A percentile compares a stretch with the other conserved stretches of the same genome.
These are phyloP conservation scores for Nadsonia commutata DNA, from an alignment of 1,139 yeast species.

Conservation along the genomic window DNA sequence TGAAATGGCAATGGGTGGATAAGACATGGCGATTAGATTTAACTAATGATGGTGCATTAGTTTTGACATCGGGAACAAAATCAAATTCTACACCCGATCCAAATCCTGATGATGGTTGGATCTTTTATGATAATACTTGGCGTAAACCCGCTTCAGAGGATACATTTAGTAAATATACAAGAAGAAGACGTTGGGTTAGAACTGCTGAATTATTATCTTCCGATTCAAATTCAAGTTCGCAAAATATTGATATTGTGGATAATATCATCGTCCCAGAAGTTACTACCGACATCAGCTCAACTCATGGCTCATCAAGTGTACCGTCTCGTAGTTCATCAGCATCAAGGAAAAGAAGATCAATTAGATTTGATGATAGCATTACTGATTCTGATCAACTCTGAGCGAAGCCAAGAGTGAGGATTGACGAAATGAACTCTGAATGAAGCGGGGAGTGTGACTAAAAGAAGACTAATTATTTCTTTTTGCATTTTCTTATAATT, in stretches of 20 bases:
- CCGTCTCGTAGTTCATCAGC: background rate
- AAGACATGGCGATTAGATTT: conserved; percentile 81
- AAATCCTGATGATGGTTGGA: conserved; percentile 64
- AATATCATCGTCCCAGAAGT: background rate
- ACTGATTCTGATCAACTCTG: background rate
- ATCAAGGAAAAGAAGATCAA: conserved; percentile 17
- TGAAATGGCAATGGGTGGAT: conserved; percentile 92
- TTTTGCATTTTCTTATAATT: no score
- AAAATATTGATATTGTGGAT: conserved; percentile 2
- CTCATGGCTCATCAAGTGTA: background rate
- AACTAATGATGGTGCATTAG: conserved; percentile 76
- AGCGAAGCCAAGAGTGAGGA: no score
- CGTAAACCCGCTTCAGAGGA: conserved; percentile 81
- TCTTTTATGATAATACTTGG: conserved; percentile 90
- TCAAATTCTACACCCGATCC: conserved; percentile 67
- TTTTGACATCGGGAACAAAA: conserved; percentile 48
- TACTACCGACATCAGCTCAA: conserved; percentile 9
- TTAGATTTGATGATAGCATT: conserved; percentile 19
- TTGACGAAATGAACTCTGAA: no score
- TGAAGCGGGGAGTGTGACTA: no score
- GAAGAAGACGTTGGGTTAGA: conserved; percentile 91
- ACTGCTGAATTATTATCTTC: conserved; percentile 63
- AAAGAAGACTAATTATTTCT: no score
- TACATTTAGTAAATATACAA: conserved; percentile 76
- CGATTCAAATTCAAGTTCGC: conserved; percentile 1